Evolutionary conservation across 1,284 basidiomycete genomes (phyloP), one percentile per base, ranked within the genome.

Genomic region (Cryptococcus sp.): DNA sequence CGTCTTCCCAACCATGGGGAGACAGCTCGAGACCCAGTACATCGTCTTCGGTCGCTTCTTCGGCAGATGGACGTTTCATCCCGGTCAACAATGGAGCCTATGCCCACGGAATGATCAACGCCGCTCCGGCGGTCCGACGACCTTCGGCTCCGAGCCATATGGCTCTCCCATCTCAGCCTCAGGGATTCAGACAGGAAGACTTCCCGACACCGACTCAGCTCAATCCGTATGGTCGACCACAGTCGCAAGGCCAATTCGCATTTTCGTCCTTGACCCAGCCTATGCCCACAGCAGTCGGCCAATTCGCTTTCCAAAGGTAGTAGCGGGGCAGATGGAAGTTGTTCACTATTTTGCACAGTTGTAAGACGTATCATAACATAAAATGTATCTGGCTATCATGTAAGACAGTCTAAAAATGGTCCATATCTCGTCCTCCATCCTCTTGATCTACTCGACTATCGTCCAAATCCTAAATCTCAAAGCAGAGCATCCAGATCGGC

Each of bases 251-350:
- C 12, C 43, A 46, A n/a, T 52, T 48, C 35, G 41, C 47, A n/a
- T 58, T 58, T 32, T 41, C 41, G 42, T 41, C 51, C n/a, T 45
- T 53, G 43, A 53, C 51, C 14, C 39, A 23, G 7, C 47, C 54
- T 9, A 52, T 58, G 53, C 46, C 50, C 9, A 47, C 41, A 38
- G 34, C 14, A 16, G 26, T 16, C 4, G 32, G 50, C 10, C 54
- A 56, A 35, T 59, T 59, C 45, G 58, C 58, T 18, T 59, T 83
- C 78, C 66, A 79, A 81, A 63, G 65, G 50, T 65, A 79, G 79
- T 40, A 16, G 39, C 31, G 31, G n/a, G n/a, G n/a, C n/a, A n/a
- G n/a, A n/a, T n/a, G n/a, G n/a, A n/a, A n/a, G n/a, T n/a, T n/a
- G n/a, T n/a, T n/a, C n/a, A n/a, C n/a, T n/a, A n/a, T n/a, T n/a